Evolutionary conservation across 495 filamentous ascomycete genomes (phyloP).

Genomic region (Podospora anserina): DNA sequence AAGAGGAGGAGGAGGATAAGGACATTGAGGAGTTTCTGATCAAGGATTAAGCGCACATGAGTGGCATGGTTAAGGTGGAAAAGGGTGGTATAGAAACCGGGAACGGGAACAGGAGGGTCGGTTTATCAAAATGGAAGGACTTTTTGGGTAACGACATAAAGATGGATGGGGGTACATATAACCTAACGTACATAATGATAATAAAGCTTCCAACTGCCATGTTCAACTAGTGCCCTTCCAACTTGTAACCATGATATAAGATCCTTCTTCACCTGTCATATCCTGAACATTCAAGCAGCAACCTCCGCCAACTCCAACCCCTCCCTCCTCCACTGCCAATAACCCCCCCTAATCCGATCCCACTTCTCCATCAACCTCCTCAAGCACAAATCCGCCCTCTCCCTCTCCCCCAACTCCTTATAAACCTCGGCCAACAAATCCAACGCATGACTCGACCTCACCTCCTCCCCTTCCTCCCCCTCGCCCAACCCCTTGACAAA

Average conservation of each 20-base stretch:
- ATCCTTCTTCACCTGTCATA: background rate
- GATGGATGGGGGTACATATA: background rate
- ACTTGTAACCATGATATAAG: background rate
- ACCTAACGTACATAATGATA: background rate
- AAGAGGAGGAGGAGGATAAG: slow-evolving; percentile 60
- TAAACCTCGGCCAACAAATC: slow-evolving; percentile 85
- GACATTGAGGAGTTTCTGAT: slow-evolving; percentile 70
- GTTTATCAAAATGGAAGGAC: background rate
- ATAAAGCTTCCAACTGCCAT: background rate
- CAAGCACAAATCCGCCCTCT: slow-evolving; percentile 62
- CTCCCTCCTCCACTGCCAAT: slow-evolving; percentile 69
- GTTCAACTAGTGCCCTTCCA: background rate
- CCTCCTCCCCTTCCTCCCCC: slow-evolving; percentile 44
- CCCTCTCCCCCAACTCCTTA: slow-evolving; percentile 55
- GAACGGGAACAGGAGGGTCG: background rate
- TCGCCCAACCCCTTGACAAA: slow-evolving; percentile 57
- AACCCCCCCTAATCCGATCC: slow-evolving; percentile 85
- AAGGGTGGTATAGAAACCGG: no score
- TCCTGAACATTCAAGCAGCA: slow-evolving; percentile 1
- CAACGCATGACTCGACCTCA: slow-evolving; percentile 80
- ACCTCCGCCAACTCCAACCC: background rate
- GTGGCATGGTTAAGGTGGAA: no score
- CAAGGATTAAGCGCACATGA: slow-evolving; percentile 32
- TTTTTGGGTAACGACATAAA: background rate
- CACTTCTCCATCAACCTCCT: slow-evolving; percentile 75